Conservation (phyloP, 139 green algal species). For the Chlamydomonas applanata region DNA sequence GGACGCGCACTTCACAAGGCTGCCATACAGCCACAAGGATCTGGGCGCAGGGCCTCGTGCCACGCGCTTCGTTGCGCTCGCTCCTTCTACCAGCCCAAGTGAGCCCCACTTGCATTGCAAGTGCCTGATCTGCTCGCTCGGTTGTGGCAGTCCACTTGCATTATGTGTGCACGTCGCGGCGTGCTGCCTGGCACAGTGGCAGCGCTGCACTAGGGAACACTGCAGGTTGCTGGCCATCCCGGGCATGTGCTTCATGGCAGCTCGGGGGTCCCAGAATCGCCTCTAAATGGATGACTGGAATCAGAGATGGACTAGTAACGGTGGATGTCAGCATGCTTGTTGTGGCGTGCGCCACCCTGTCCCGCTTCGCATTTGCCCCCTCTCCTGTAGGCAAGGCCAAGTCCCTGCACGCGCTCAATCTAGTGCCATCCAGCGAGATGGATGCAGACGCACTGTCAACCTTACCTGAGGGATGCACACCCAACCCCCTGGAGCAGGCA, state of each 20-base stretch:
- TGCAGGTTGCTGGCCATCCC: not conserved
- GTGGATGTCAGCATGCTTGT: not conserved
- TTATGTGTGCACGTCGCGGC: no score
- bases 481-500: constrained; percentile 53
- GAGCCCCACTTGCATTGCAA: not conserved
- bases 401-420: constrained; percentile 74
- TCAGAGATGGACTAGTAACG: no score
- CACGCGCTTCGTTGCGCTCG: constrained; percentile 88
- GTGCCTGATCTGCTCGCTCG: not conserved
- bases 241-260: no score
- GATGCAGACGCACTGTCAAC: constrained; percentile 46
- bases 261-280: no score
- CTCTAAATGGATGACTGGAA: no score
- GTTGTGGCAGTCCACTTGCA: no score
- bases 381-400: constrained; percentile 23
- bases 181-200: no score
- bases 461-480: constrained; percentile 57
- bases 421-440: constrained; percentile 68
- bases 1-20: constrained; percentile 31
- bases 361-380: no score
- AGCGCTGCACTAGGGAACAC: no score
- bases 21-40: constrained; percentile 83
- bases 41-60: constrained; percentile 70
- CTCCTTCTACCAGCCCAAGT: constrained; percentile 37
- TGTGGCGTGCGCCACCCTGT: not conserved